Percentiles rank a stretch among this genome's conserved stretches.
Conservation (phyloP, 768 basidiomycete species). For the Royoungia palumana region DNA sequence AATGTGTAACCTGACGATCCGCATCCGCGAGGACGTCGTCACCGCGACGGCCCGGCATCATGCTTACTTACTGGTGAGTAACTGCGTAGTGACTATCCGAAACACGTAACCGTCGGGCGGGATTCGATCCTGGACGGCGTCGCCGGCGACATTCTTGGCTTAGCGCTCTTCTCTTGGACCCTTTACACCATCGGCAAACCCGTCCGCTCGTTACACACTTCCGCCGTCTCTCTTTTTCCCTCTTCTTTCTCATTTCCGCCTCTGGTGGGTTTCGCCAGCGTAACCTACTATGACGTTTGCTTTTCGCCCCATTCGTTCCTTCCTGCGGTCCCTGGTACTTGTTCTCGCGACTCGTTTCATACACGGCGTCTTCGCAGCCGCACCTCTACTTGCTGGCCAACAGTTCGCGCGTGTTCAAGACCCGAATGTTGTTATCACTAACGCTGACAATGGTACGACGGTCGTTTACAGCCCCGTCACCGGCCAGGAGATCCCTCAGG, state of each 20-base stretch:
- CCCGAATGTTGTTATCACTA: conserved; percentile 29
- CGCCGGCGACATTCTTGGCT: not conserved
- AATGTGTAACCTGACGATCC: too few species aligned
- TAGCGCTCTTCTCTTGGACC: not conserved
- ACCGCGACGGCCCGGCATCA: conserved; percentile 2
- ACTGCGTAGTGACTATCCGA: not conserved
- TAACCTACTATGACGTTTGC: conserved; percentile 25
- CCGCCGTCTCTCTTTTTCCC: conserved; percentile 11
- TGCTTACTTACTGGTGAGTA: not conserved
- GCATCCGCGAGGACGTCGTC: conserved; percentile 1
- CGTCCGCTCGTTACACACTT: conserved; percentile 13
- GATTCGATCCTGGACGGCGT: not conserved
- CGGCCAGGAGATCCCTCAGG: conserved; percentile 46
- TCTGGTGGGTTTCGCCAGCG: conserved; percentile 13
- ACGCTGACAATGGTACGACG: conserved; percentile 33
- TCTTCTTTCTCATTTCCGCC: conserved; percentile 2
- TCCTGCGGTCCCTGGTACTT: conserved; percentile 15
- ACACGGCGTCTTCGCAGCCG: conserved; percentile 8
- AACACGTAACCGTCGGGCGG: conserved; percentile 5
- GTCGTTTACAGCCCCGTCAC: conserved; percentile 46
- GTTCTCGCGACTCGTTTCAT: conserved; percentile 9
- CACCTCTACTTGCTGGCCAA: conserved; percentile 4
- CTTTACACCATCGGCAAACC: conserved; percentile 10
- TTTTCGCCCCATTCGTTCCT: conserved; percentile 17
- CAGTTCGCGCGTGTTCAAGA: conserved; percentile 25